These are phyloP conservation scores for Aureococcus anophagefferens DNA, from an alignment of 108 stramenopile genomes.

Conservation along the genomic window DNA sequence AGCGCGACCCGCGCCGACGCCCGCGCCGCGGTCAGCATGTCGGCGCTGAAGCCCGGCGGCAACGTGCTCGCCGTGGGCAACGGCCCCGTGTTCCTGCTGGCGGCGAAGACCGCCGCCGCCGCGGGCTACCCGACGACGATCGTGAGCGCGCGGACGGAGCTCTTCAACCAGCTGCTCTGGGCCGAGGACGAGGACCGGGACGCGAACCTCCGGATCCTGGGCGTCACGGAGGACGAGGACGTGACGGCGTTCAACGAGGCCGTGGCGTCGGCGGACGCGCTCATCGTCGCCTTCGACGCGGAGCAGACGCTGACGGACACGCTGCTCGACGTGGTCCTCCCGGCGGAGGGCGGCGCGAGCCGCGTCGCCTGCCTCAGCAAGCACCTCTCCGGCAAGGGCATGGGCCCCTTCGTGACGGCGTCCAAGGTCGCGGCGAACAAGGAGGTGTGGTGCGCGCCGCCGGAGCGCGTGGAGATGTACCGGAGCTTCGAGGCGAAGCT, in stretches of 20 bases:
- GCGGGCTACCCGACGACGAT: conserved; percentile 1
- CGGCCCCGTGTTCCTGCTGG: conserved; percentile 1
- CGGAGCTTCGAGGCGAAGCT: background rate
- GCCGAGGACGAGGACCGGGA: background rate
- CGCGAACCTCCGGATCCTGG: too few species aligned
- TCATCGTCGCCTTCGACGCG: background rate
- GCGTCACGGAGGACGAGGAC: background rate
- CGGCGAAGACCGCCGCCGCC: background rate
- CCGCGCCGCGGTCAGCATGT: too few species aligned
- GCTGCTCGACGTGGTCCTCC: background rate
- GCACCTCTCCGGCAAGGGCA: conserved; percentile 4
- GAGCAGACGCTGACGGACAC: background rate
- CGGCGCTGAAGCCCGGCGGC: background rate
- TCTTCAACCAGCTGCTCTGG: background rate
- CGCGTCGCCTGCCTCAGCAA: background rate
- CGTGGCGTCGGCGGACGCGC: background rate
- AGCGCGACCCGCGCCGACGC: too few species aligned
- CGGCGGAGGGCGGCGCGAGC: background rate
- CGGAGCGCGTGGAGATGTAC: background rate
- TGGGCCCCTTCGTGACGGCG: background rate
- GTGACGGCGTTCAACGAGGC: background rate
- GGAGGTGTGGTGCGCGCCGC: background rate
- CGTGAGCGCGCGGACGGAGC: background rate
- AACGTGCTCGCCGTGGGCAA: background rate
- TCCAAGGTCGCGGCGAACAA: conserved; percentile 4